Conservation (phyloP, 129 eudicot genomes). For the Smallanthus sonchifolius region DNA sequence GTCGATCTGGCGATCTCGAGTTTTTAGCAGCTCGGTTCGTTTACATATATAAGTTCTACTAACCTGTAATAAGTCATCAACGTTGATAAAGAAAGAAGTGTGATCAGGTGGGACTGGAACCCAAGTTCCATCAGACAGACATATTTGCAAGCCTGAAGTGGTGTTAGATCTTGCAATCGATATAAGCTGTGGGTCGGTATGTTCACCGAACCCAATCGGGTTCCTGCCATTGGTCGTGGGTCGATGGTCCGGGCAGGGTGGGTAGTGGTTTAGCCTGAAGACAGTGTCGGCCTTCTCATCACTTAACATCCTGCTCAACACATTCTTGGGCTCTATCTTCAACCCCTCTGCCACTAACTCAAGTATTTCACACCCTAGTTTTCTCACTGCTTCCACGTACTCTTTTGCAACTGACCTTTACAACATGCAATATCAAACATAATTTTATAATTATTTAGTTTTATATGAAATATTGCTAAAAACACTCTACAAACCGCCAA, state of each 20-base stretch:
- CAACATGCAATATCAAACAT: neutral
- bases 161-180: conserved; percentile 57
- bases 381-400: conserved; percentile 40
- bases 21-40: no score
- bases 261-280: conserved; percentile 77
- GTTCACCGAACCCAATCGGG: conserved; percentile 63
- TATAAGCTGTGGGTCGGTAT: conserved; percentile 71
- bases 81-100: conserved; percentile 52
- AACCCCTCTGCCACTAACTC: conserved; percentile 61
- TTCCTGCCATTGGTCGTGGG: neutral
- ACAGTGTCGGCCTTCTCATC: conserved; percentile 57
- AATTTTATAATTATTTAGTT: neutral
- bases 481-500: neutral
- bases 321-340: conserved; percentile 38
- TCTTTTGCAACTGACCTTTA: conserved; percentile 39
- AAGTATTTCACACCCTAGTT: conserved; percentile 45
- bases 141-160: conserved; percentile 53
- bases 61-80: conserved; percentile 62
- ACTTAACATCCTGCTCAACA: conserved; percentile 44
- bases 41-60: no score
- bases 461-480: neutral
- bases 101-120: conserved; percentile 55
- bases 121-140: conserved; percentile 52
- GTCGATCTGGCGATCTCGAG: no score
- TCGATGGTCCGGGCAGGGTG: conserved; percentile 35